Percentiles rank a stretch among this genome's conserved stretches.
Evolutionary conservation across 768 basidiomycete genomes (phyloP).

Genomic region (Lentinula raphanica): DNA sequence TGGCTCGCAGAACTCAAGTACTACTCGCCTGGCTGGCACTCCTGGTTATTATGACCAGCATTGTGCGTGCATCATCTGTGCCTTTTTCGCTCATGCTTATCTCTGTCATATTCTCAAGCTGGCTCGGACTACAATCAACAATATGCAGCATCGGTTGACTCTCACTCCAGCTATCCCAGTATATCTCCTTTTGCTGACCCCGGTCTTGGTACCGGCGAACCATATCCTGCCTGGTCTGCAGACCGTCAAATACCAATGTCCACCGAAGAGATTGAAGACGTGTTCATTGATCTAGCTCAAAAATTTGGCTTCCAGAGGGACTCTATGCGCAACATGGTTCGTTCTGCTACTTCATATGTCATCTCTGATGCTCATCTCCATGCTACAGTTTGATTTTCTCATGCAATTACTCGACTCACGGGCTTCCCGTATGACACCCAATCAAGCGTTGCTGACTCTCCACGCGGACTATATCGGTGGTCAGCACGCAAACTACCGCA

Average conservation of each 20-base stretch:
- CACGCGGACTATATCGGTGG: slow-evolving; percentile 99
- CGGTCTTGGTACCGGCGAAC: slow-evolving; percentile 47
- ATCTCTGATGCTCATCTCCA: slow-evolving; percentile 8
- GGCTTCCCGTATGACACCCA: slow-evolving; percentile 96
- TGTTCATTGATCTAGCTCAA: slow-evolving; percentile 95
- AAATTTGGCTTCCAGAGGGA: slow-evolving; percentile 99
- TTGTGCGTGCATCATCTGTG: slow-evolving; percentile 12
- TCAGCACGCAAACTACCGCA: slow-evolving; percentile 97
- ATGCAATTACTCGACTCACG: slow-evolving; percentile 98
- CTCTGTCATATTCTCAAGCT: slow-evolving; percentile 21
- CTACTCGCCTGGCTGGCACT: slow-evolving; percentile 47
- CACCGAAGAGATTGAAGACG: slow-evolving; percentile 97
- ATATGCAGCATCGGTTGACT: slow-evolving; percentile 55
- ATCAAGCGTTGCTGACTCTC: slow-evolving; percentile 91
- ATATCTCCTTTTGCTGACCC: slow-evolving; percentile 58
- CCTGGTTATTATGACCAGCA: slow-evolving; percentile 18
- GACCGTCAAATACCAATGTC: slow-evolving; percentile 94
- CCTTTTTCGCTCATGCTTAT: slow-evolving; percentile 5
- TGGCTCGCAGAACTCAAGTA: slow-evolving; percentile 44
- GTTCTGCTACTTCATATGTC: background rate
- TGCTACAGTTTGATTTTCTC: slow-evolving; percentile 82
- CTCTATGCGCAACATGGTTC: slow-evolving; percentile 91
- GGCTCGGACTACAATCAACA: slow-evolving; percentile 32
- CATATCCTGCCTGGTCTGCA: slow-evolving; percentile 93
- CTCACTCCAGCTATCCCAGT: slow-evolving; percentile 53